Evolutionary conservation across 306 rosid species (phyloP).

Genomic region (Cucumis sativus): Cucumber_9930_V3 NC_026659.2:21961501-21962000

Average conservation of each 20-base stretch:
- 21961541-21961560: conserved; percentile 84
- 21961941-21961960: background rate
- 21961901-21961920: background rate
- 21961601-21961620: conserved; percentile 70
- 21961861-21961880: background rate
- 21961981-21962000: background rate
- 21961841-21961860: background rate
- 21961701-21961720: conserved; percentile 90
- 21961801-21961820: background rate
- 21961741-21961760: conserved; percentile 35
- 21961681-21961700: conserved; percentile 19
- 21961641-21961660: conserved; percentile 1
- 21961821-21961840: background rate
- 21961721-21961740: conserved; percentile 95
- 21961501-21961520: conserved; percentile 92
- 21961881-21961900: background rate
- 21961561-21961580: conserved; percentile 84
- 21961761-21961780: background rate
- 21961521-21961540: conserved; percentile 77
- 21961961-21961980: background rate
- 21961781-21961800: background rate
- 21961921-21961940: background rate
- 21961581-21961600: conserved; percentile 90
- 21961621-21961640: conserved; percentile 7
- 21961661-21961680: conserved; percentile 1